Base-by-base conservation (phyloP, 225 moss, liverwort and hornwort genomes). In the Rhytidiadelphus loreus region DNA sequence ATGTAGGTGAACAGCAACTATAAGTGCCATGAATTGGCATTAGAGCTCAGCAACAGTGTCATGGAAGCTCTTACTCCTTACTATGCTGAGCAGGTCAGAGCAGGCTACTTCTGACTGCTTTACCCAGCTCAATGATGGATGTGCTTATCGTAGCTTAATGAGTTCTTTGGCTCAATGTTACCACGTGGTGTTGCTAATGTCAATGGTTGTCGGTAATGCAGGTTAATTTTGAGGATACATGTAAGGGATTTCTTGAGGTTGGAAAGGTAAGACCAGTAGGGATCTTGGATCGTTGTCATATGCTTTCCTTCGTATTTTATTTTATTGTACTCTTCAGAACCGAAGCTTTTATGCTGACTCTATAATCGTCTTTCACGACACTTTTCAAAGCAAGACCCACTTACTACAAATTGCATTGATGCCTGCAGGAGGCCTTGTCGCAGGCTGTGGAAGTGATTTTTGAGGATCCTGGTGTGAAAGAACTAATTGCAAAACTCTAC, bases 161-260 rank as follows among this genome's bases (percentile, higher is more conserved):
- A 83, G 41, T 70, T 89, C 55, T 63, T 43, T 21, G 39, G 29
- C 72, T 86, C 22, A 65, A 71, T 70, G n/a, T 79, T 73, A 64
- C 77, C 9, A 84, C 52, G 62, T 77, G 75, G 68, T 58, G 76
- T 84, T 87, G 60, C 81, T 93, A 39, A 90, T 61, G 77, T 59
- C 87, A 66, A 35, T 72, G 55, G 6, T 61, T 86, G 53, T 85
- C n/a, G 86, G 55, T 65, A 53, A 87, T 92, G 92, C 95, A 98
- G 97, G 97, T 99, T 83, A 99, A 99, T 91, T 97, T 99, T 93
- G 99, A 99, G 88, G 99, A 99, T 87, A 95, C 99, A 66, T 97
- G 97, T 92, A 99, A 99, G 92, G 99, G 99, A 46, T 99, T 99
- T 87, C 93, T 99, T 16, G 99, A 99, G 87, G 96, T 99, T 93